These are phyloP conservation scores for Gossypium australe DNA, from an alignment of 345 rosid species.

Conservation along the genomic window DNA sequence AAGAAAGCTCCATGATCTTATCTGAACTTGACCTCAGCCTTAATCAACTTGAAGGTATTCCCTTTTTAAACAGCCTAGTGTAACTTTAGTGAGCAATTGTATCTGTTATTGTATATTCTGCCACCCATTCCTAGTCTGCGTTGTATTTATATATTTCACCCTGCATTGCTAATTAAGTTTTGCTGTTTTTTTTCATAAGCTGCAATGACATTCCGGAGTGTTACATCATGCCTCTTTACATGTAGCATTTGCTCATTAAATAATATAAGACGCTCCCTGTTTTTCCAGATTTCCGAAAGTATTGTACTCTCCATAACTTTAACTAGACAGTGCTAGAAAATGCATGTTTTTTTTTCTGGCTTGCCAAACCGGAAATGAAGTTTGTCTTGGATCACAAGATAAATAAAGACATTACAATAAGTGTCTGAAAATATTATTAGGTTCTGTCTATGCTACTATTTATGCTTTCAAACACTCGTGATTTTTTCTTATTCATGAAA, in stretches of 20 bases:
- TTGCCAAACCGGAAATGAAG: background rate
- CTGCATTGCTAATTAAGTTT: background rate
- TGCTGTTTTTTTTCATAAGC: background rate
- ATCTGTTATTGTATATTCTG: background rate
- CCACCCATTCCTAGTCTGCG: background rate
- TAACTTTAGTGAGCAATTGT: background rate
- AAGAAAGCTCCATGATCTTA: constrained; percentile 70
- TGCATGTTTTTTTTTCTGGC: background rate
- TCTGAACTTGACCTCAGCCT: constrained; percentile 81
- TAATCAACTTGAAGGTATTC: constrained; percentile 72
- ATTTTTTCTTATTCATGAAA: constrained; percentile 1
- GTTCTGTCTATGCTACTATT: background rate
- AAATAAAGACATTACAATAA: background rate
- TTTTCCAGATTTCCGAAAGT: background rate
- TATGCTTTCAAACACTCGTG: background rate
- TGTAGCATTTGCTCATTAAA: background rate
- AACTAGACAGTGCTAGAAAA: background rate
- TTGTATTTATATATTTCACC: background rate
- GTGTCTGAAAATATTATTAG: background rate
- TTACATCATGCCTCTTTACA: background rate
- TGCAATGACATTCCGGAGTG: background rate
- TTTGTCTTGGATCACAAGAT: background rate
- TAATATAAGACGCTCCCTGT: background rate
- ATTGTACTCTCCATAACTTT: background rate
- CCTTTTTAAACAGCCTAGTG: background rate